A percentile compares a stretch with the other conserved stretches of the same genome.
These are phyloP conservation scores for Oryza longistaminata DNA, from an alignment of 176 grass and related monocot genomes.

Conservation along the genomic window DNA sequence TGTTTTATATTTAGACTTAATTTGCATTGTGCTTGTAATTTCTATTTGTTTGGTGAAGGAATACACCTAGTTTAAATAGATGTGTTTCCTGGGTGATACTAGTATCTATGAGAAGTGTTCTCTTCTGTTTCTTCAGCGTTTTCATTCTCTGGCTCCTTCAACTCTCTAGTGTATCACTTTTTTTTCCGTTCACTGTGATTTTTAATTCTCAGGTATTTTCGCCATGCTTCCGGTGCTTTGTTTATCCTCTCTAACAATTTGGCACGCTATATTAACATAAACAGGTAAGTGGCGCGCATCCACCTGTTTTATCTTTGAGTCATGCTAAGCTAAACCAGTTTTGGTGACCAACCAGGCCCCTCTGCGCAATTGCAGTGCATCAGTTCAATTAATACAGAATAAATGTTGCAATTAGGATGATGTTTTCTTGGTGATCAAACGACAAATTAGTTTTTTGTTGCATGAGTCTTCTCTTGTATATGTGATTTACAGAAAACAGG, in stretches of 20 bases:
- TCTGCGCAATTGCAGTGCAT: not conserved
- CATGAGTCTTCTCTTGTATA: not conserved
- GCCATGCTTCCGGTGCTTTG: slow-evolving; percentile 88
- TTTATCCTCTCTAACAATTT: slow-evolving; percentile 94
- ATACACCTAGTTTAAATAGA: not conserved
- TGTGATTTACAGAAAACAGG: not conserved
- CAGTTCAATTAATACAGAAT: not conserved
- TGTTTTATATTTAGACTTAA: not conserved
- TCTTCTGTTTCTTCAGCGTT: not conserved
- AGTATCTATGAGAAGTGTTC: not conserved
- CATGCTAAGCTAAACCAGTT: not conserved
- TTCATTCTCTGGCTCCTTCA: not conserved
- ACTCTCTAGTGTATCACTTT: not conserved
- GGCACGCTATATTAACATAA: slow-evolving; percentile 87
- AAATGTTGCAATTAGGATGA: not conserved
- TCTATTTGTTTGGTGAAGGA: not conserved
- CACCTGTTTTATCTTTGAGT: slow-evolving; percentile 14
- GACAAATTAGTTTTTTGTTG: not conserved
- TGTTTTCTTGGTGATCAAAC: slow-evolving; percentile 5
- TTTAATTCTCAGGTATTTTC: slow-evolving; percentile 78
- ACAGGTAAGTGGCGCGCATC: slow-evolving; percentile 56
- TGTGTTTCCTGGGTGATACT: not conserved
- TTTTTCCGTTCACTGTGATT: not conserved
- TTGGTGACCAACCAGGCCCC: not conserved
- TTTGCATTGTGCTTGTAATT: not conserved